Base-by-base conservation (phyloP, 2,329 filamentous ascomycete genomes). In the Harringtonia lauricola region DNA sequence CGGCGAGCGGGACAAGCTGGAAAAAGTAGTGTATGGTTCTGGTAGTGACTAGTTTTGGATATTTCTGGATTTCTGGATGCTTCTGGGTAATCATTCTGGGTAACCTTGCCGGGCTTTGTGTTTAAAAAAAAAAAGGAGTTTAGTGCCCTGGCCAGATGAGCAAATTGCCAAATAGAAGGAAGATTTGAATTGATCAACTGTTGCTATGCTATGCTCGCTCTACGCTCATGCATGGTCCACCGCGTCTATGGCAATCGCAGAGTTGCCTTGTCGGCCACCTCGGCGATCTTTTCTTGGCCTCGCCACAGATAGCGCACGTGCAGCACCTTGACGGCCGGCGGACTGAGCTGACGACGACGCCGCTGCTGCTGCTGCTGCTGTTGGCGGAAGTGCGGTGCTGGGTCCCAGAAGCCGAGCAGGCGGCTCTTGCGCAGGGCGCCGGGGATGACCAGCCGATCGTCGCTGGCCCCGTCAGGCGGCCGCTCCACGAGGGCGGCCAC, bases 1-100 rank as follows among this genome's bases (percentile, higher is more conserved):
- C 50, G 76, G 76, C 0, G 76, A 79, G 63, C 70, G 62, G 55
- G 70, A 75, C 1, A 71, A 67, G 56, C 52, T 79, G 48, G 62
- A 59, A 49, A 61, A 61, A 22, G 67, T 74, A 13, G 67, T 75
- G 3, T 57, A 61, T 49, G 57, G 58, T n/a, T n/a, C 14, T n/a
- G n/a, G n/a, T n/a, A n/a, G n/a, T n/a, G n/a, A n/a, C n/a, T n/a
- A n/a, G n/a, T n/a, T n/a, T n/a, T n/a, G n/a, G n/a, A n/a, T n/a
- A 30, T 30, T 30, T 30, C 28, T 34, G 7, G 6, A 7, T 34
- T 7, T 34, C 15, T 34, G 10, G 4, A n/a, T n/a, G n/a, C n/a
- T n/a, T n/a, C n/a, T n/a, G n/a, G n/a, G n/a, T n/a, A n/a, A n/a
- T n/a, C n/a, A n/a, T n/a, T n/a, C n/a, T n/a, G n/a, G n/a, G n/a